Evolutionary conservation across 2,329 filamentous ascomycete genomes (phyloP), one percentile per base, ranked within the genome.

Genomic region (Pseudogymnoascus sp.): DNA sequence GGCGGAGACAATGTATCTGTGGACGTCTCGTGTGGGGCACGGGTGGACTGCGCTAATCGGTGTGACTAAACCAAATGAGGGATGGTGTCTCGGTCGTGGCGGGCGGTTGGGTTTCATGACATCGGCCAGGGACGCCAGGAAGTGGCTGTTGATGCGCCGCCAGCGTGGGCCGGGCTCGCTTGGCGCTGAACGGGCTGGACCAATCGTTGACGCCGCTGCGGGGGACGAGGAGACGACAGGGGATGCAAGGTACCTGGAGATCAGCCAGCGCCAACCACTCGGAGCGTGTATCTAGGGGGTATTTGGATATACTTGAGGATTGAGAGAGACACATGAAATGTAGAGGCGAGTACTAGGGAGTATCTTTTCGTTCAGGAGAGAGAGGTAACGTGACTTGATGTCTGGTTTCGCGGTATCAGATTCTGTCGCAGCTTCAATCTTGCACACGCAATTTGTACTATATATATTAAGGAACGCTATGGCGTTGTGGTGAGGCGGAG

Each of bases 211-310:
- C n/a, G 6, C 8, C 4, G n/a, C 4, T 4, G 23, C 2, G 7
- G 25, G n/a, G 13, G 4, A 1, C 8, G n/a, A 34, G 48, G n/a
- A 54, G 48, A 54, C 48, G 25, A 31, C 13, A 25, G 8, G 5
- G 14, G 8, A 54, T 54, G 48, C 48, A 54, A 54, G 48, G 48
- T 54, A 54, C 48, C 25, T 54, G 48, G 48, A 54, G 25, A 54
- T 54, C 48, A 19, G 4, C n/a, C n/a, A 10, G 25, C 25, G 48
- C n/a, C 48, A 54, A 14, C 10, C 48, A 54, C 25, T 54, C n/a
- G n/a, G 48, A 13, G n/a, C 25, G 48, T 34, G 48, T 54, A 54
- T 31, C 25, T 23, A 31, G 4, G 7, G 48, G 14, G 25, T 54
- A 54, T 25, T 31, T 10, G 48, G 4, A 54, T 16, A 25, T 54